These are phyloP conservation scores for Nitzschia sp. DNA, from an alignment of 108 stramenopile species.

Conservation along the genomic window DNA sequence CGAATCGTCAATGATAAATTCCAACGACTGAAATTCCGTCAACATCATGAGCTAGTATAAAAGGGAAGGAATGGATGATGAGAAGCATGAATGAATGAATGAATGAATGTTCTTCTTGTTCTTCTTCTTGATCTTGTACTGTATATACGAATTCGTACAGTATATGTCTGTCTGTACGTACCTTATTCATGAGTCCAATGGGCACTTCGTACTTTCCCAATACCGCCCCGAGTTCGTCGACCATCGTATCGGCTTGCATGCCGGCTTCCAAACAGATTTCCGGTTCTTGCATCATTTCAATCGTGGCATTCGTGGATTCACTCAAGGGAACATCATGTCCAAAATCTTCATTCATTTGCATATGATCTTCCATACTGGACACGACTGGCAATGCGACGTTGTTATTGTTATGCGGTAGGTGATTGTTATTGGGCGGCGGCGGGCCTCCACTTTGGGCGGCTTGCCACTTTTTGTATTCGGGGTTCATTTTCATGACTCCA, in stretches of 20 bases:
- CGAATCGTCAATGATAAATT: conserved; percentile 59
- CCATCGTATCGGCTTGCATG: conserved; percentile 46
- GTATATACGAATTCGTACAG: too few relatives aligned
- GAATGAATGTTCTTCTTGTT: too few relatives aligned
- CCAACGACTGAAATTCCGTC: conserved; percentile 38
- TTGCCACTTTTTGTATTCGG: conserved; percentile 49
- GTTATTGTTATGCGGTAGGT: background rate
- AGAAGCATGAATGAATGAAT: too few relatives aligned
- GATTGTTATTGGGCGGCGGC: conserved; percentile 1
- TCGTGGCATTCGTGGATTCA: conserved; percentile 47
- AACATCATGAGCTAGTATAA: conserved; percentile 41
- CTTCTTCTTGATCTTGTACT: too few relatives aligned
- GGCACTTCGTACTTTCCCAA: conserved; percentile 58
- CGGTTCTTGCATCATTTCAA: conserved; percentile 60
- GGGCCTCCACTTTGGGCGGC: conserved; percentile 33
- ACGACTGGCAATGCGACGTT: conserved; percentile 37
- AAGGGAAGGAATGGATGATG: too few relatives aligned
- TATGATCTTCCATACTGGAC: conserved; percentile 47
- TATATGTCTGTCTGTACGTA: too few relatives aligned
- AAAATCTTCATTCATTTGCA: conserved; percentile 32
- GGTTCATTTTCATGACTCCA: conserved; percentile 59
- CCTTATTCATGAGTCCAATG: conserved; percentile 55
- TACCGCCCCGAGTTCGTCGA: conserved; percentile 40
- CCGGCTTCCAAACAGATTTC: conserved; percentile 47
- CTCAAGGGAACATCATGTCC: conserved; percentile 42